phyloP scores from a whole-genome alignment of 768 basidiomycete species.

The Fomitopsis serialis region DNA sequence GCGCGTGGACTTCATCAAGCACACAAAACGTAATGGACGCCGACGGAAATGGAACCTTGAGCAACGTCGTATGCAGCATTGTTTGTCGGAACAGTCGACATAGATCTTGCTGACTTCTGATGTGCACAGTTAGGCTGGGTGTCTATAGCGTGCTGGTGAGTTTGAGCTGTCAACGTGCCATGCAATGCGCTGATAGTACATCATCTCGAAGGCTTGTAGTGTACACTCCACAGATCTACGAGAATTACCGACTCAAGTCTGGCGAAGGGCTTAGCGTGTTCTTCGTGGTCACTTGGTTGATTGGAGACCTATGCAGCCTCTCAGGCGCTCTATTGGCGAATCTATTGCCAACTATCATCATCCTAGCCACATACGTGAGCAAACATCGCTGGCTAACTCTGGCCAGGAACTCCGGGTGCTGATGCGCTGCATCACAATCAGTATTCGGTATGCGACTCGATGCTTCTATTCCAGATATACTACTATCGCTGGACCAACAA shows the following conservation, averaged over 20 bases:
- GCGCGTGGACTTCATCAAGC: background rate
- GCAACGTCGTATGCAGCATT: conserved; percentile 29
- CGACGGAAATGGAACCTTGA: conserved; percentile 20
- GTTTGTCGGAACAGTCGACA: background rate
- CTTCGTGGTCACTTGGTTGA: conserved; percentile 80
- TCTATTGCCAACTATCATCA: conserved; percentile 84
- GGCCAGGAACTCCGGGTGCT: background rate
- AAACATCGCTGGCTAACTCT: background rate
- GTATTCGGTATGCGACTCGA: conserved; percentile 85
- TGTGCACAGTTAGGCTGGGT: conserved; percentile 74
- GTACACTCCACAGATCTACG: conserved; percentile 84
- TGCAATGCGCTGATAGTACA: background rate
- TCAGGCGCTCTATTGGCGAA: conserved; percentile 67
- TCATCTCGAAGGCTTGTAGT: conserved; percentile 67
- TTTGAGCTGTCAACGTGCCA: background rate
- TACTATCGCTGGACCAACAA: conserved; percentile 75
- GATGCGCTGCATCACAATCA: conserved; percentile 25
- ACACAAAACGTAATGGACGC: conserved; percentile 5
- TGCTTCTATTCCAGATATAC: conserved; percentile 80
- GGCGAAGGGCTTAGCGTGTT: conserved; percentile 87
- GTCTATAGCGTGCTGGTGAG: conserved; percentile 82
- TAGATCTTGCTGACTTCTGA: conserved; percentile 3
- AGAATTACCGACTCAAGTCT: conserved; percentile 85
- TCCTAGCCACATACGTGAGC: conserved; percentile 77
- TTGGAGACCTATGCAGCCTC: conserved; percentile 77